Percentiles rank a stretch among this genome's conserved stretches.
phyloP scores from a whole-genome alignment of 2,329 filamentous ascomycete genomes.

The Xylariomycetidae sp. region DNA sequence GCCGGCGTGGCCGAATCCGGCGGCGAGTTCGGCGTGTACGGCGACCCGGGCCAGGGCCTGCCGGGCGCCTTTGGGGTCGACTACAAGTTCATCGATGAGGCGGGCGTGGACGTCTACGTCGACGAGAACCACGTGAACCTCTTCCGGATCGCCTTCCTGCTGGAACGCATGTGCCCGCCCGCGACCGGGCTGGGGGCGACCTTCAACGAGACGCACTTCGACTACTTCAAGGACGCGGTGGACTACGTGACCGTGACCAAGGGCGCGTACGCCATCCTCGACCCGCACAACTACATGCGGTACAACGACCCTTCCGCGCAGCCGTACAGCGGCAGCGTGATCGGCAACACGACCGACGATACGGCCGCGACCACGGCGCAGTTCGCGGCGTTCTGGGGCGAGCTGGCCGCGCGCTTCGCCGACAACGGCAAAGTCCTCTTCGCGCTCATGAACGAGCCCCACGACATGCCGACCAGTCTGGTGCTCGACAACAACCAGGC shows the following conservation, averaged over 20 bases:
- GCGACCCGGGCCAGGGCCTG: constrained; percentile 35
- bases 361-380: constrained; percentile 39
- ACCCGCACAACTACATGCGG: constrained; percentile 49
- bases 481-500: constrained; percentile 42
- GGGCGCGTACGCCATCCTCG: constrained; percentile 39
- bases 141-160: constrained; percentile 43
- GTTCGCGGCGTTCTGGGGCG: constrained; percentile 43
- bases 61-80: constrained; percentile 43
- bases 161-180: constrained; percentile 44
- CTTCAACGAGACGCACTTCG: constrained; percentile 46
- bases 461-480: constrained; percentile 41
- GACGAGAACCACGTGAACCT: constrained; percentile 41
- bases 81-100: constrained; percentile 43
- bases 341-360: constrained; percentile 39
- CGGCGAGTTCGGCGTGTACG: constrained; percentile 41
- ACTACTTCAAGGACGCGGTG: constrained; percentile 37
- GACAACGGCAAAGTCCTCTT: constrained; percentile 43
- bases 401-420: constrained; percentile 39
- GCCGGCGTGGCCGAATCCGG: constrained; percentile 41
- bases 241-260: constrained; percentile 44
- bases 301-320: constrained; percentile 46
- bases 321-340: constrained; percentile 41
- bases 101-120: constrained; percentile 37
- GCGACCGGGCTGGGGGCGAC: constrained; percentile 38
- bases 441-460: constrained; percentile 45